Evolutionary conservation across 2,329 filamentous ascomycete species (phyloP).

Genomic region (Metarhizium robertsii): DNA sequence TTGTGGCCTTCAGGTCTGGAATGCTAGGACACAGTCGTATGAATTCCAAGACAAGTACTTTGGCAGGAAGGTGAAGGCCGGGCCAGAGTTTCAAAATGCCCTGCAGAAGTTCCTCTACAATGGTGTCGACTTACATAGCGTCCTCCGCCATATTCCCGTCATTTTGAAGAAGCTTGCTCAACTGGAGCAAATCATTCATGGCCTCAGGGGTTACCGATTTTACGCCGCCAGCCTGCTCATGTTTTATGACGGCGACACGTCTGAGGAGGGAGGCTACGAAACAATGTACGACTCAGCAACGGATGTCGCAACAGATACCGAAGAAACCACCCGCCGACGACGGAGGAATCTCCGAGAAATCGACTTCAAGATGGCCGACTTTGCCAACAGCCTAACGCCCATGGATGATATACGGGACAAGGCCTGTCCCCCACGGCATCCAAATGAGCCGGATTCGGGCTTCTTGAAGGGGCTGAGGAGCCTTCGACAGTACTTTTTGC

Average conservation of each 20-base stretch:
- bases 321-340: slow-evolving; percentile 38
- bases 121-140: slow-evolving; percentile 69
- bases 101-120: slow-evolving; percentile 87
- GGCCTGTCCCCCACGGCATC: slow-evolving; percentile 72
- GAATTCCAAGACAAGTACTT: slow-evolving; percentile 99
- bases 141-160: slow-evolving; percentile 77
- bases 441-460: slow-evolving; percentile 72
- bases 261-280: slow-evolving; percentile 37
- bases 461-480: slow-evolving; percentile 79
- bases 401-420: slow-evolving; percentile 58
- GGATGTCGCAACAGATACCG: slow-evolving; percentile 48
- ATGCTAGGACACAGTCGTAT: slow-evolving; percentile 71
- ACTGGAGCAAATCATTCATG: slow-evolving; percentile 74
- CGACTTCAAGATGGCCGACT: slow-evolving; percentile 96
- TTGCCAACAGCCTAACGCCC: slow-evolving; percentile 92
- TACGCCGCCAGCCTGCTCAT: slow-evolving; percentile 93
- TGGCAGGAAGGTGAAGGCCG: slow-evolving; percentile 78
- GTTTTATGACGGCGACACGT: slow-evolving; percentile 83
- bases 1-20: slow-evolving; percentile 95
- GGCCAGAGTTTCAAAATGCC: slow-evolving; percentile 79
- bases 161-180: slow-evolving; percentile 76
- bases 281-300: slow-evolving; percentile 48
- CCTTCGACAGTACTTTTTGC: slow-evolving; percentile 73
- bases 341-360: slow-evolving; percentile 52
- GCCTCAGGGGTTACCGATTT: slow-evolving; percentile 78